These are phyloP conservation scores for Ormosia emarginata DNA, from an alignment of 306 rosid species.

Conservation along the genomic window DNA sequence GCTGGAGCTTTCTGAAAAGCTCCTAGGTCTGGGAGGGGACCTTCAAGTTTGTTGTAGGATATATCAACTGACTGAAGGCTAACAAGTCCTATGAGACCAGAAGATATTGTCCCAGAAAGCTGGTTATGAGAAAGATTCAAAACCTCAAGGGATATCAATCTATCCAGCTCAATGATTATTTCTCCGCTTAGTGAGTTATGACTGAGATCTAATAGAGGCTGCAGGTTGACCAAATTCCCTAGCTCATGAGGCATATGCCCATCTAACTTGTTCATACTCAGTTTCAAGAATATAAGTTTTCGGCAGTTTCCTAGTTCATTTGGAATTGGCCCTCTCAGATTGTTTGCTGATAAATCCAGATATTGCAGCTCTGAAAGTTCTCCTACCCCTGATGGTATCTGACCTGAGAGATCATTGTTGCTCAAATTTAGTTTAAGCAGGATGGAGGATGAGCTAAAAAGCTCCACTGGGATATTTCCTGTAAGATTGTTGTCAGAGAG, in stretches of 20 bases:
- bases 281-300: constrained; percentile 8
- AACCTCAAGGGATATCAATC: constrained; percentile 4
- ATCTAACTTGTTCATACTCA: constrained; percentile 28
- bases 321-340: constrained; percentile 31
- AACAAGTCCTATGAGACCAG: background rate
- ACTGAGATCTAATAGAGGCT: constrained; percentile 30
- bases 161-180: constrained; percentile 6
- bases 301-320: constrained; percentile 6
- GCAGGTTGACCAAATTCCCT: constrained; percentile 21
- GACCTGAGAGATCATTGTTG: constrained; percentile 20
- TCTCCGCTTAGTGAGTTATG: constrained; percentile 25
- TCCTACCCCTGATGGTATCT: constrained; percentile 19
- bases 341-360: constrained; percentile 29
- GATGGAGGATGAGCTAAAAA: constrained; percentile 7
- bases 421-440: constrained; percentile 7
- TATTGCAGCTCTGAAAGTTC: background rate
- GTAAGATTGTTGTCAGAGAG: constrained; percentile 24
- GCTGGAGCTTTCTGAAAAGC: constrained; percentile 11
- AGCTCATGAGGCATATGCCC: constrained; percentile 18
- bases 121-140: constrained; percentile 34
- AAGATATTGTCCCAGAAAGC: constrained; percentile 16
- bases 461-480: constrained; percentile 22
- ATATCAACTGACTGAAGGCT: constrained; percentile 28
- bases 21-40: constrained; percentile 18
- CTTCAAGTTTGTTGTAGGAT: constrained; percentile 29